These are phyloP conservation scores for Aspergillus uvarum DNA, from an alignment of 2,329 filamentous ascomycete species.

Conservation along the genomic window DNA sequence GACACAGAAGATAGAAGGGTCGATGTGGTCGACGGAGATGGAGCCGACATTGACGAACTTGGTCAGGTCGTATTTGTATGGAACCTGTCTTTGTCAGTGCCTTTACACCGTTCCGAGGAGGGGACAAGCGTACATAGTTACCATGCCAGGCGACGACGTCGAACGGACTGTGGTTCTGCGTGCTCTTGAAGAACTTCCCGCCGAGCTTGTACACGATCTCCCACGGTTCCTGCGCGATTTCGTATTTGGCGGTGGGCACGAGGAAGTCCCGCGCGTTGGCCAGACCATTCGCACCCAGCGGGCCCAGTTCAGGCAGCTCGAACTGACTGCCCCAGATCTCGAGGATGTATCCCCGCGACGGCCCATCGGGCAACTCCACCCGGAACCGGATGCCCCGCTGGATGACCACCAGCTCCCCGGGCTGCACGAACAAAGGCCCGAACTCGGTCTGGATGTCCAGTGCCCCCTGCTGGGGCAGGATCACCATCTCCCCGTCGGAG, in stretches of 20 bases:
- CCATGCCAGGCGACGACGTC: constrained; percentile 73
- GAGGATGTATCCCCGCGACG: constrained; percentile 64
- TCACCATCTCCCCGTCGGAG: constrained; percentile 65
- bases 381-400: constrained; percentile 65
- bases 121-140: constrained; percentile 49
- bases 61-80: constrained; percentile 45
- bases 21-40: constrained; percentile 42
- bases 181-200: constrained; percentile 60
- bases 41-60: constrained; percentile 44
- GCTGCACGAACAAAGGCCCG: constrained; percentile 62
- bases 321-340: constrained; percentile 67
- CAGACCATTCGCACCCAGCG: constrained; percentile 64
- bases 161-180: constrained; percentile 66
- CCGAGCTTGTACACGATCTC: constrained; percentile 65
- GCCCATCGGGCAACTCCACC: constrained; percentile 60
- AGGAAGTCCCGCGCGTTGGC: constrained; percentile 67
- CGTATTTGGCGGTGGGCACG: constrained; percentile 58
- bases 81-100: constrained; percentile 23
- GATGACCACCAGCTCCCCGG: constrained; percentile 67
- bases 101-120: too few species aligned
- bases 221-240: constrained; percentile 54
- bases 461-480: constrained; percentile 64
- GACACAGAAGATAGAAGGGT: constrained; percentile 44
- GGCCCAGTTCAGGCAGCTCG: constrained; percentile 65
- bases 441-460: constrained; percentile 69